Evolutionary conservation across 306 rosid genomes (phyloP), one percentile per base, ranked within the genome.

Genomic region (Trifolium dubium): DNA sequence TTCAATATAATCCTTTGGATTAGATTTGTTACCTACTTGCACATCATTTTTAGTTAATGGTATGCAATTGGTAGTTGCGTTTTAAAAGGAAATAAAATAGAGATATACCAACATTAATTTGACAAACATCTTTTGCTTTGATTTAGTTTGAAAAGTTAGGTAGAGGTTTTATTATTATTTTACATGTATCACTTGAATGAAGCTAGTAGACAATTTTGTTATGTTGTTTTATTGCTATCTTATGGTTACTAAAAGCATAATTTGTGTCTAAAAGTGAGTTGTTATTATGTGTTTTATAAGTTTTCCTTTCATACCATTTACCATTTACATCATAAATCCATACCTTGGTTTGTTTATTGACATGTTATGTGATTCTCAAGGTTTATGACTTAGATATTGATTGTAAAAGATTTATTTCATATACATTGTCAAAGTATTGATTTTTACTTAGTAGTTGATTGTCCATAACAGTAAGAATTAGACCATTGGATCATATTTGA

Each of bases 71-170:
- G 69, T 55, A 58, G 62, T 55, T 69, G 50, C 39, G 28, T 49
- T 69, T 69, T 69, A 54, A 34, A 59, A 13, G 30, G 62, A 23
- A 34, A 72, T 63, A 10, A 43, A 61, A 64, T 15, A 31, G 10
- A 34, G 35, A 49, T 56, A 15, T 32, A 17, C 50, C 28, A 5
- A 46, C 41, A 32, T n/a, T 65, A 32, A 72, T 35, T 79, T 55
- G 79, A 39, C 41, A 68, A 68, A 56, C 74, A 47, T 37, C 70
- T 47, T 79, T 67, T 79, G 56, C 47, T 60, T 28, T 64, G 34
- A 67, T 44, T 55, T 58, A 14, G 43, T 61, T 40, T 35, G 37
- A 60, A 46, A 28, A 60, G 55, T 77, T 71, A 41, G 67, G 51
- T 64, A 68, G 13, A 32, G 58, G 32, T 43, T 34, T 54, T 63